phyloP scores from a whole-genome alignment of 805 yeast genomes.

The Cyberlindnera xishuangbannaensis region DNA sequence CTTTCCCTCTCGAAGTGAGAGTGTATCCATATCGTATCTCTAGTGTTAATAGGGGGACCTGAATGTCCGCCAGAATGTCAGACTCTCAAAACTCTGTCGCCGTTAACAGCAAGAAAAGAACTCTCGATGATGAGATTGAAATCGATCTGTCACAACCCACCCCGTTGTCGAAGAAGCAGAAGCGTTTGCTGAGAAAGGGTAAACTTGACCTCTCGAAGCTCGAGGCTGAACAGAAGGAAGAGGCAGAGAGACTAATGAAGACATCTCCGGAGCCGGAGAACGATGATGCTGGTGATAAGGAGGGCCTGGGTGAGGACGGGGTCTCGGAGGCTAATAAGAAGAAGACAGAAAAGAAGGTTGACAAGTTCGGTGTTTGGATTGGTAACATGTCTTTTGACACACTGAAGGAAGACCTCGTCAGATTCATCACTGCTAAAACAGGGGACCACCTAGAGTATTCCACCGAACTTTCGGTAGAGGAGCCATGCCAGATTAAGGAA shows the following conservation, averaged over 20 bases:
- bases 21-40: too few relatives aligned
- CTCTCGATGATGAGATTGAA: conserved; percentile 40
- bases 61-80: too few relatives aligned
- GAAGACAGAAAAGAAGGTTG: conserved; percentile 34
- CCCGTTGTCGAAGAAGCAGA: conserved; percentile 89
- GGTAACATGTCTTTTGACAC: conserved; percentile 90
- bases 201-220: conserved; percentile 56
- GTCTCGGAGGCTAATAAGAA: conserved; percentile 2
- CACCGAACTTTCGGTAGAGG: conserved; percentile 25
- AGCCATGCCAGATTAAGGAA: conserved; percentile 37
- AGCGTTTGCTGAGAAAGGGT: conserved; percentile 77
- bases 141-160: conserved; percentile 64
- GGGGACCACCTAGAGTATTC: conserved; percentile 29
- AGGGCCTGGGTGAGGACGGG: conserved; percentile 15
- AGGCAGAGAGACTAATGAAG: conserved; percentile 33
- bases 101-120: conserved; percentile 17
- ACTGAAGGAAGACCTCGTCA: conserved; percentile 60
- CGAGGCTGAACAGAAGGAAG: conserved; percentile 34
- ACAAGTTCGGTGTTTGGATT: conserved; percentile 79
- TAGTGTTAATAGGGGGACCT: too few relatives aligned
- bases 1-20: too few relatives aligned
- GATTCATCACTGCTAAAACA: conserved; percentile 61
- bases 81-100: conserved; percentile 5
- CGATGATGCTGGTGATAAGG: conserved; percentile 2
- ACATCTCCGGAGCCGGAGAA: conserved; percentile 30